Percentiles rank a stretch among this genome's conserved stretches.
phyloP scores from a whole-genome alignment of 306 rosid species.

The Fragaria iinumae region DNA sequence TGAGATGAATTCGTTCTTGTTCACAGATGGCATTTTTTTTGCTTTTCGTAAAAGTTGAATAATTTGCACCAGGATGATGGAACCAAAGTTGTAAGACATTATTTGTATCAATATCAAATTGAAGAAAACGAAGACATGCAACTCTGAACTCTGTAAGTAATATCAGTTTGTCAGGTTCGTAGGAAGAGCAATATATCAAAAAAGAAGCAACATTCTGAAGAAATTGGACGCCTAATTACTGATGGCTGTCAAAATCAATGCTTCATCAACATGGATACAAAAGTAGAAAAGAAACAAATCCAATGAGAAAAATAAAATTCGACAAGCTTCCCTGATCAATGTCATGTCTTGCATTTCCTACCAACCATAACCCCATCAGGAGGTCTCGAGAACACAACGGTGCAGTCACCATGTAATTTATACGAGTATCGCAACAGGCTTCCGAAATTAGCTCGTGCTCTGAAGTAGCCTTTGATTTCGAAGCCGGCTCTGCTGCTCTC shows the following conservation, averaged over 20 bases:
- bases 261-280: background rate
- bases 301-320: background rate
- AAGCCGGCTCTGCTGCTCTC: constrained; percentile 54
- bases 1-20: background rate
- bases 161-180: background rate
- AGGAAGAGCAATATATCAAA: background rate
- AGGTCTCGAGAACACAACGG: constrained; percentile 55
- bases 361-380: constrained; percentile 60
- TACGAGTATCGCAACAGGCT: constrained; percentile 64
- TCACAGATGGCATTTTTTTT: background rate
- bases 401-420: constrained; percentile 58
- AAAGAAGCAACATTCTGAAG: background rate
- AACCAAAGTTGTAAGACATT: background rate
- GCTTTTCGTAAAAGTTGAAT: no score
- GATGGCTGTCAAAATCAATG: background rate
- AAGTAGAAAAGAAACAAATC: background rate
- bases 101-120: background rate
- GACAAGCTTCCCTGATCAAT: constrained; percentile 22
- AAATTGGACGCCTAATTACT: background rate
- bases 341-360: constrained; percentile 65
- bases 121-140: background rate
- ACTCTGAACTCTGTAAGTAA: background rate
- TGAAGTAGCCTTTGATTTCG: constrained; percentile 54
- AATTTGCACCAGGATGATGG: background rate
- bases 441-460: constrained; percentile 72